Percentiles rank a stretch among this genome's conserved stretches.
phyloP scores from a whole-genome alignment of 2,329 filamentous ascomycete species.

The Colletotrichum aenigma region DNA sequence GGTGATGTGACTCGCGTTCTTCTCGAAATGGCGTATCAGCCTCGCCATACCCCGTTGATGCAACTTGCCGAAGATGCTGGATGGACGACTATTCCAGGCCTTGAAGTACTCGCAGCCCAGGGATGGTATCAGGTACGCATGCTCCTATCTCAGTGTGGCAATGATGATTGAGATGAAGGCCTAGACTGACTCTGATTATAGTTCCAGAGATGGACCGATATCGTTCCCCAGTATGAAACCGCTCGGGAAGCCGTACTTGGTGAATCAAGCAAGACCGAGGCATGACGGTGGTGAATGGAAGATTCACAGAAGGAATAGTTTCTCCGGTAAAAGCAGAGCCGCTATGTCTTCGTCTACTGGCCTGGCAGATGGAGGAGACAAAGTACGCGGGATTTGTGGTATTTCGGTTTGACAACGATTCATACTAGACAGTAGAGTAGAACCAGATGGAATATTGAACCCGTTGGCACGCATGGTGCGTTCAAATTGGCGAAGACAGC shows the following conservation, averaged over 20 bases:
- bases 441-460: neutral
- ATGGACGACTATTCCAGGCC: slow-evolving; percentile 84
- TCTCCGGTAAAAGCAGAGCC: neutral
- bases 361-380: neutral
- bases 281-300: neutral
- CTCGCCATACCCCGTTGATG: slow-evolving; percentile 82
- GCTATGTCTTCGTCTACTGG: neutral
- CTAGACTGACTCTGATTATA: slow-evolving; percentile 36
- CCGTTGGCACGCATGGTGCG: neutral
- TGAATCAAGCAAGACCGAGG: neutral
- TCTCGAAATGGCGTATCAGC: slow-evolving; percentile 97
- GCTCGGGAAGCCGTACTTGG: slow-evolving; percentile 62
- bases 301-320: neutral
- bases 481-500: neutral
- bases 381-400: neutral
- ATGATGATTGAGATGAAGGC: neutral
- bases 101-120: slow-evolving; percentile 90
- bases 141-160: neutral
- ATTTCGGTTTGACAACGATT: neutral
- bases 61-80: slow-evolving; percentile 76
- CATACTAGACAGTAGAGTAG: neutral
- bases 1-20: slow-evolving; percentile 61
- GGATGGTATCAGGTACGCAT: slow-evolving; percentile 80
- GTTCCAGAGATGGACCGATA: slow-evolving; percentile 86
- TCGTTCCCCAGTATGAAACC: slow-evolving; percentile 73